Percentiles rank a stretch among this genome's conserved stretches.
Evolutionary conservation across 768 basidiomycete genomes (phyloP).

Genomic region (Boletus sp.): DNA sequence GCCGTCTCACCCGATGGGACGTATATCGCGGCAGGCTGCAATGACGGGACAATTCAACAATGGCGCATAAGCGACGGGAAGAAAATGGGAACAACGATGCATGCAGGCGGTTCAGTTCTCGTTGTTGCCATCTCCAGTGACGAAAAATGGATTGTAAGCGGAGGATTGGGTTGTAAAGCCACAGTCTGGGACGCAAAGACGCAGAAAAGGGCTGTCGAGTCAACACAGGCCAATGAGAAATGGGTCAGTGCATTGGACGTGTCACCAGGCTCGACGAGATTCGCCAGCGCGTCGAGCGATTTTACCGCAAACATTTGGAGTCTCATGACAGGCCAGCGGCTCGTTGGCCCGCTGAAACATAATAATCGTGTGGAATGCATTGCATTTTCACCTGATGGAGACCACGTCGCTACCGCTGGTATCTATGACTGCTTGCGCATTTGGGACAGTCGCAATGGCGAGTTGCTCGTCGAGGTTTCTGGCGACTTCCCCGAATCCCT

Average conservation of each 20-base stretch:
- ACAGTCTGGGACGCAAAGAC: conserved; percentile 13
- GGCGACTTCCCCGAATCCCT: conserved; percentile 11
- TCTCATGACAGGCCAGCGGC: conserved; percentile 7
- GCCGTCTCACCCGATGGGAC: conserved; percentile 15
- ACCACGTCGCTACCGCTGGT: conserved; percentile 11
- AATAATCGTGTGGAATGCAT: conserved; percentile 6
- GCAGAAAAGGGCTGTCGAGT: background rate
- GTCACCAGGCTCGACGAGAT: conserved; percentile 15
- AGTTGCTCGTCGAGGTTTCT: background rate
- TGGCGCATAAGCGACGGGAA: conserved; percentile 10
- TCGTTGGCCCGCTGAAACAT: conserved; percentile 14
- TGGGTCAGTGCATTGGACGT: conserved; percentile 12
- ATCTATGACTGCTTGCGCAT: conserved; percentile 6
- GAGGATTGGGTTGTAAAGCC: conserved; percentile 7
- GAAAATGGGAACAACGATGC: conserved; percentile 9
- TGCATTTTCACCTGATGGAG: conserved; percentile 15
- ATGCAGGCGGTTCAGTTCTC: conserved; percentile 2
- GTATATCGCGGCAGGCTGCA: conserved; percentile 10
- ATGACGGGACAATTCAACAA: conserved; percentile 10
- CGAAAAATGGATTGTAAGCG: conserved; percentile 15
- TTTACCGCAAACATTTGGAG: conserved; percentile 7
- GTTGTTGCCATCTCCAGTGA: conserved; percentile 12
- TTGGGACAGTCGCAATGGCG: conserved; percentile 11
- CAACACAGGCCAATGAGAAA: background rate
- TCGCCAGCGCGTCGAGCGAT: conserved; percentile 11